Base-by-base conservation (phyloP, 2,329 filamentous ascomycete species). In the Aureobasidium melanogenum region DNA sequence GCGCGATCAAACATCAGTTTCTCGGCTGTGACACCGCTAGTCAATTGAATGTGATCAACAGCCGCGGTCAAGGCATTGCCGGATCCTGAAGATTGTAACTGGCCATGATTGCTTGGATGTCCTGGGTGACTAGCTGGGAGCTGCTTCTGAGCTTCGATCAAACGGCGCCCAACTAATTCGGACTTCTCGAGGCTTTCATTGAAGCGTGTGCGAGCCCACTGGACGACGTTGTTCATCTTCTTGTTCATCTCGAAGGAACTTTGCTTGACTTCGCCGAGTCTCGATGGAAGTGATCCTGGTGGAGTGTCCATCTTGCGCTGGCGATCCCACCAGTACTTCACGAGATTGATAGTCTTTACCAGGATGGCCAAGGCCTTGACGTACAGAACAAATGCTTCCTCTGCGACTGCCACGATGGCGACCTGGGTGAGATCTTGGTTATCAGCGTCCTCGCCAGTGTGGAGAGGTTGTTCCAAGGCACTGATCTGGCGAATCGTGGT, bases 1-100 rank as follows among this genome's bases (percentile, higher is more conserved):
- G 94, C 94, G 50, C 94, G 89, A 68, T 99, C 94, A 71, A 97
- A 99, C 91, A 99, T 97, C 48, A 99, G 80, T 75, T 92, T 96
- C 77, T 97, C 94, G 0, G 94, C 94, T 24, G 91, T 97, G 61
- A 97, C 86, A 1, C 93, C 94, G 2, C 89, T 85, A 15, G 89
- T 96, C 28, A 99, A 81, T 51, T 88, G 84, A 28, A 97, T 91
- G 57, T 89, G 88, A 63, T 94, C 90, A 2, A 84, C 82, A 17
- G 87, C 86, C 3, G 84, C 82, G n/a, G 81, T 82, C 61, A 85
- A 77, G 3, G 79, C 79, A 15, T 82, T 80, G 1, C 80, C 80
- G 3, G 67, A 64, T 39, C 76, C 76, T 24, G 80, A 76, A 2
- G 79, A 80, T 19, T 56, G 2, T 80, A 80, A 34, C 82, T 83